Conservation (phyloP, 305 asterid species). For the Solanum hybrid region DNA sequence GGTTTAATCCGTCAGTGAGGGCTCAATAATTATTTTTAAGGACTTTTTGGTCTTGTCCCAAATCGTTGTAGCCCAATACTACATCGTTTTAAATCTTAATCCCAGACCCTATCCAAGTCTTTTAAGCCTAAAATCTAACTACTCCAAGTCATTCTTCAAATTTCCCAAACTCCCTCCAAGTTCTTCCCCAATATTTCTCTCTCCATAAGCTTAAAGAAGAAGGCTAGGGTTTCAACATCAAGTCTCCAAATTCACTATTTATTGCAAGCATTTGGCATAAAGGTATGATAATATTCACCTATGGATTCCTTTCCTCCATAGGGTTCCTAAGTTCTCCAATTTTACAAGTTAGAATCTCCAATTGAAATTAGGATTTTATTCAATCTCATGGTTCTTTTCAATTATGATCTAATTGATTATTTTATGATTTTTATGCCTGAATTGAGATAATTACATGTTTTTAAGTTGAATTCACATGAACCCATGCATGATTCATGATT, state of each 20-base stretch:
- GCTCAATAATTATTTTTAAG: neutral
- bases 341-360: neutral
- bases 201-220: neutral
- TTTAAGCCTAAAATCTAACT: neutral
- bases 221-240: neutral
- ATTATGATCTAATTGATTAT: neutral
- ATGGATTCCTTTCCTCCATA: neutral
- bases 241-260: neutral
- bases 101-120: neutral
- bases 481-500: neutral
- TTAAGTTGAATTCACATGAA: neutral
- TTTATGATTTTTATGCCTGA: neutral
- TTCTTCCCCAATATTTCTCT: neutral
- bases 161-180: neutral
- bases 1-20: neutral
- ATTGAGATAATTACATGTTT: neutral
- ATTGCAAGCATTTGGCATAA: neutral
- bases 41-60: neutral
- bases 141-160: neutral
- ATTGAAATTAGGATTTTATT: neutral
- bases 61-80: neutral
- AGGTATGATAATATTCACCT: neutral
- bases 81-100: neutral
- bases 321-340: neutral
- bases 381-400: neutral